These are phyloP conservation scores for Tolypocladium album DNA, from an alignment of 2,329 filamentous ascomycete species.

Conservation along the genomic window DNA sequence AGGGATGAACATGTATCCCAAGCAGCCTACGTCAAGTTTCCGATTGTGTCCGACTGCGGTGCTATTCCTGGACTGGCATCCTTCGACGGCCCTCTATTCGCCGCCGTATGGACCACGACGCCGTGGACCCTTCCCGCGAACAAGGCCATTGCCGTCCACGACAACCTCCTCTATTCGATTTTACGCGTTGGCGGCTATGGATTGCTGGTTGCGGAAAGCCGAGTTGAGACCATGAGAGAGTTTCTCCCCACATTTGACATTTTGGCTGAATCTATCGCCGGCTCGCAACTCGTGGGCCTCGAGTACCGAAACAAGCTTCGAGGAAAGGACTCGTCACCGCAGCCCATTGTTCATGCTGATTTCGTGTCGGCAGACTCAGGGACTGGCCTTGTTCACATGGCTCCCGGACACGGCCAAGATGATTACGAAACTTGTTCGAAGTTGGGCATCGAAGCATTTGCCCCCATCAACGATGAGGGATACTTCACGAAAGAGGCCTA, in stretches of 20 bases:
- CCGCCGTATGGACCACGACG: conserved; percentile 97
- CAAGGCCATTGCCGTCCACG: conserved; percentile 72
- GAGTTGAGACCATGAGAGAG: conserved; percentile 48
- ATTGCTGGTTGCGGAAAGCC: conserved; percentile 61
- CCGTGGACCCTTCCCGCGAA: conserved; percentile 97
- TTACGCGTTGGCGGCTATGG: conserved; percentile 46
- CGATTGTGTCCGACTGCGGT: conserved; percentile 37
- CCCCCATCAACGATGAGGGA: conserved; percentile 75
- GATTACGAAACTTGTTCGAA: conserved; percentile 76
- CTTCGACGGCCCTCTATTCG: conserved; percentile 47
- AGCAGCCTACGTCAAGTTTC: conserved; percentile 73
- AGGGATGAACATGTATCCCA: conserved; percentile 62
- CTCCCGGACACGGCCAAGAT: conserved; percentile 92
- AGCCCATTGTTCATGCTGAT: conserved; percentile 69
- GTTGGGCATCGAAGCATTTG: conserved; percentile 61
- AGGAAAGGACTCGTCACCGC: conserved; percentile 40
- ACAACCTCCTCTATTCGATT: conserved; percentile 62
- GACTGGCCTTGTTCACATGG: conserved; percentile 87
- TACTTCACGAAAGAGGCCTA: conserved; percentile 72
- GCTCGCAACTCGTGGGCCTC: conserved; percentile 53
- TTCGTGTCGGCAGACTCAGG: conserved; percentile 90
- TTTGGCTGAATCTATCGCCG: conserved; percentile 46
- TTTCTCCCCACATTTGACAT: conserved; percentile 41
- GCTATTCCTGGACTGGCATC: conserved; percentile 22
- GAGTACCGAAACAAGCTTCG: conserved; percentile 64